These are phyloP conservation scores for Auxenochlorella pyrenoidosa DNA, from an alignment of 139 green algal genomes.

Conservation along the genomic window DNA sequence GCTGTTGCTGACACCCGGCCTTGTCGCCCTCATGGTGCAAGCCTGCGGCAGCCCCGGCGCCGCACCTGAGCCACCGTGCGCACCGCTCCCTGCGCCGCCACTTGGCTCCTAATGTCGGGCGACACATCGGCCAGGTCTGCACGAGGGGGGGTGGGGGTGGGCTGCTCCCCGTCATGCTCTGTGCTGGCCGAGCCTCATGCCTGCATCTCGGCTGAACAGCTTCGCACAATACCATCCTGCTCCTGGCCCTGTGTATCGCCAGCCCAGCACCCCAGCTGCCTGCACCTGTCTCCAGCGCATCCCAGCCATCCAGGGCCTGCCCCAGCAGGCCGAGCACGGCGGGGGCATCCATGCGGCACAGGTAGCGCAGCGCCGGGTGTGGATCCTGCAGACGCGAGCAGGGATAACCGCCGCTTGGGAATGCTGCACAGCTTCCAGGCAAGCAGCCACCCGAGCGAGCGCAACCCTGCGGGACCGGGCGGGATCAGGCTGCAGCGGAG, in stretches of 20 bases:
- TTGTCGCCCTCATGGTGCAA: too few relatives aligned
- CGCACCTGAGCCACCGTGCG: conserved; percentile 23
- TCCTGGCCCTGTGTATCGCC: not conserved
- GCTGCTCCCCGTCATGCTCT: too few relatives aligned
- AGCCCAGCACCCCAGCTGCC: not conserved
- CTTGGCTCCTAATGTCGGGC: not conserved
- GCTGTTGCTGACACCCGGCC: too few relatives aligned
- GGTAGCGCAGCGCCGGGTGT: conserved; percentile 49
- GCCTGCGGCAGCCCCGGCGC: too few relatives aligned
- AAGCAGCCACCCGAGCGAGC: not conserved
- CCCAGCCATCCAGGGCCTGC: conserved; percentile 57
- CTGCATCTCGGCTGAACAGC: too few relatives aligned
- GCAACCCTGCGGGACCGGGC: not conserved
- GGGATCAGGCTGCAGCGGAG: not conserved
- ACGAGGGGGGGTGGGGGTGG: not conserved
- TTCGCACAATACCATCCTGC: too few relatives aligned
- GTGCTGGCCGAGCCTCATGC: too few relatives aligned
- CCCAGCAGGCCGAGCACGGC: conserved; percentile 49
- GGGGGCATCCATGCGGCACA: conserved; percentile 47
- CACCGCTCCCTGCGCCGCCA: not conserved
- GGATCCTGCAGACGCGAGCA: conserved; percentile 15
- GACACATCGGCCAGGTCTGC: conserved; percentile 26
- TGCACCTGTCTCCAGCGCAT: conserved; percentile 56
- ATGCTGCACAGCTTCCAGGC: too few relatives aligned
- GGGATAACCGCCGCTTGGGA: too few relatives aligned